A percentile compares a stretch with the other conserved stretches of the same genome.
Conservation (phyloP, 129 eudicot species). For the Helianthus annuus region HanXRQr2.0-SUNRISE NC_035435.2:161277008-161277507, state of each 20-base stretch:
- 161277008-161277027: neutral
- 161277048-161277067: slow-evolving; percentile 24
- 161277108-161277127: slow-evolving; percentile 31
- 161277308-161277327: slow-evolving; percentile 54
- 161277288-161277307: slow-evolving; percentile 72
- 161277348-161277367: slow-evolving; percentile 76
- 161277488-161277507: slow-evolving; percentile 42
- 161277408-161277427: slow-evolving; percentile 62
- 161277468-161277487: slow-evolving; percentile 82
- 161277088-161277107: slow-evolving; percentile 31
- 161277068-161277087: slow-evolving; percentile 34
- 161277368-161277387: slow-evolving; percentile 86
- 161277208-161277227: neutral
- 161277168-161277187: neutral
- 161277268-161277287: slow-evolving; percentile 2
- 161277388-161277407: slow-evolving; percentile 78
- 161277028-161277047: neutral
- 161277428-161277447: slow-evolving; percentile 80
- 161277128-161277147: slow-evolving; percentile 20
- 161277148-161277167: slow-evolving; percentile 28
- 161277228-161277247: neutral
- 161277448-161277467: slow-evolving; percentile 90
- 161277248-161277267: neutral
- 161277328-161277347: slow-evolving; percentile 62
- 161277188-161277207: neutral